Percentiles rank a stretch among this genome's conserved stretches.
phyloP scores from a whole-genome alignment of 192 early-diverging fungal genomes.

The Gamsiella multidivaricata region DNA sequence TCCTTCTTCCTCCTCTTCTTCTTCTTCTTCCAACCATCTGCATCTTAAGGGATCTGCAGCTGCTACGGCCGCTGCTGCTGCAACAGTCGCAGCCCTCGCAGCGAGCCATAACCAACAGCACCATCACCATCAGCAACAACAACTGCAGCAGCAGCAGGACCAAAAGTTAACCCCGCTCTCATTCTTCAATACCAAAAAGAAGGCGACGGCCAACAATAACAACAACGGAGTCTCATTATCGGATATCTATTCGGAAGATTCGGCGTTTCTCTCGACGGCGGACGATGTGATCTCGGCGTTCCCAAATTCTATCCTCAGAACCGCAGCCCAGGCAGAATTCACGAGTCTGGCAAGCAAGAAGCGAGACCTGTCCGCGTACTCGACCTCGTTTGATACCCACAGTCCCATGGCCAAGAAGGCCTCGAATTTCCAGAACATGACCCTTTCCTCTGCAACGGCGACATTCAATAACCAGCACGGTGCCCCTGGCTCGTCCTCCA shows the following conservation, averaged over 20 bases:
- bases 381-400: slow-evolving; percentile 50
- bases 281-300: slow-evolving; percentile 42
- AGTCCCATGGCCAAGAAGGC: slow-evolving; percentile 48
- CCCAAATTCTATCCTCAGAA: slow-evolving; percentile 43
- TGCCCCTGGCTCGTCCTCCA: neutral
- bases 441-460: slow-evolving; percentile 12
- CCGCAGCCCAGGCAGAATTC: slow-evolving; percentile 36
- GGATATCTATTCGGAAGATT: slow-evolving; percentile 47
- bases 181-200: slow-evolving; percentile 36
- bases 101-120: slow-evolving; percentile 36
- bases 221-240: slow-evolving; percentile 46
- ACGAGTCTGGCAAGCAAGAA: slow-evolving; percentile 41
- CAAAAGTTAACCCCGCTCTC: slow-evolving; percentile 44
- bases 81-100: slow-evolving; percentile 42
- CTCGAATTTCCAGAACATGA: slow-evolving; percentile 29
- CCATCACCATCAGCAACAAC: slow-evolving; percentile 16
- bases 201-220: too few relatives aligned
- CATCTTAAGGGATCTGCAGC: slow-evolving; percentile 1
- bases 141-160: slow-evolving; percentile 19
- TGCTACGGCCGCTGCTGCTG: slow-evolving; percentile 41
- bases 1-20: too few relatives aligned
- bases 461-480: slow-evolving; percentile 2
- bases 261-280: slow-evolving; percentile 3
- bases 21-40: neutral
- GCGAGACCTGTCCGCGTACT: slow-evolving; percentile 43